These are phyloP conservation scores for Mucor sp. DNA, from an alignment of 371 early-diverging fungal genomes.

Conservation along the genomic window DNA sequence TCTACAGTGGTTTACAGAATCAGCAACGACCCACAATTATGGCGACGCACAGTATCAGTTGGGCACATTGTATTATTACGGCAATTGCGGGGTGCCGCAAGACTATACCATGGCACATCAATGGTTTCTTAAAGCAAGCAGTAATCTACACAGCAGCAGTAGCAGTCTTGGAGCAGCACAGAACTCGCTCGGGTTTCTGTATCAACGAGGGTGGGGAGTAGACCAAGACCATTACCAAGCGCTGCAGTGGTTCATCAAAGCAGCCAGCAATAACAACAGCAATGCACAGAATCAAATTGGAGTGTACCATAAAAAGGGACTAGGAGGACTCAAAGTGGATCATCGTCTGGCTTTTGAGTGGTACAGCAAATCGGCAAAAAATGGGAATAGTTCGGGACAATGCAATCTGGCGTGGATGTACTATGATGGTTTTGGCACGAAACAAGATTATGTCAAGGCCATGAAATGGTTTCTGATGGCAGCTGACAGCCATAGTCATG, in stretches of 20 bases:
- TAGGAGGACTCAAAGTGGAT: slow-evolving; percentile 1
- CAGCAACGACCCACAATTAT: neutral
- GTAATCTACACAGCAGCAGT: neutral
- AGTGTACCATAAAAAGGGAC: slow-evolving; percentile 5
- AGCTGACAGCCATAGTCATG: neutral
- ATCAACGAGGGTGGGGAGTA: slow-evolving; percentile 5
- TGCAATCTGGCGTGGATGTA: slow-evolving; percentile 10
- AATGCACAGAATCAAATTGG: slow-evolving; percentile 14
- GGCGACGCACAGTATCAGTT: neutral
- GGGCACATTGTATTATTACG: slow-evolving; percentile 4
- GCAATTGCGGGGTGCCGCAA: neutral
- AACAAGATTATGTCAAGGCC: slow-evolving; percentile 1
- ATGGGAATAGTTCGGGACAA: neutral
- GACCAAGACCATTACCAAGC: neutral
- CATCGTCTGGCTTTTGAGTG: slow-evolving; percentile 6
- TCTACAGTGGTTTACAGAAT: slow-evolving; percentile 4
- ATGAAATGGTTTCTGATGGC: slow-evolving; percentile 5
- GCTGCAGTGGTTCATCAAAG: slow-evolving; percentile 9
- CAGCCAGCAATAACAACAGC: neutral
- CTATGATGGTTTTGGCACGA: neutral
- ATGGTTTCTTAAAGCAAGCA: slow-evolving; percentile 4
- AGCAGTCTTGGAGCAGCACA: neutral
- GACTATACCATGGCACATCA: neutral
- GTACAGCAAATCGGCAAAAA: slow-evolving; percentile 11
- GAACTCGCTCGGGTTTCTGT: neutral